Evolutionary conservation across 495 filamentous ascomycete genomes (phyloP).

Genomic region (Bacidia rubella): DNA sequence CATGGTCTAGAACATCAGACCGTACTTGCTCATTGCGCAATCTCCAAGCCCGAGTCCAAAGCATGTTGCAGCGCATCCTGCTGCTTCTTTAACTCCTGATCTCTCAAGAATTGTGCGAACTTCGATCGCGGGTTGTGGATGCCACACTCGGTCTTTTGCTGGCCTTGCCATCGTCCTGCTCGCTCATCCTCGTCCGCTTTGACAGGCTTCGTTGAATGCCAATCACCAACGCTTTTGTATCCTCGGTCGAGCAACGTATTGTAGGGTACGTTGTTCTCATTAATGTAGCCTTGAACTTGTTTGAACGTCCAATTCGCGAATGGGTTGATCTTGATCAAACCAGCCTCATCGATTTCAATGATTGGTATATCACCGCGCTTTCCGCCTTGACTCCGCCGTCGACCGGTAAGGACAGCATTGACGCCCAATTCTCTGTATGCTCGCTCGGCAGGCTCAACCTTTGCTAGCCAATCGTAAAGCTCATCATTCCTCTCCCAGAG

Average conservation of each 20-base stretch:
- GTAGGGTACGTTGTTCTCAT: conserved; percentile 79
- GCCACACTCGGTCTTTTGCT: conserved; percentile 89
- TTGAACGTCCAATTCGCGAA: conserved; percentile 89
- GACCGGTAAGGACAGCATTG: conserved; percentile 87
- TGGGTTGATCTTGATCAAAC: conserved; percentile 96
- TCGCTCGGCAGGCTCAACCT: conserved; percentile 91
- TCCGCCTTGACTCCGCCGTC: conserved; percentile 82
- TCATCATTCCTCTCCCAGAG: conserved; percentile 80
- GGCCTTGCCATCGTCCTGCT: conserved; percentile 93
- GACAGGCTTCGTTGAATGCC: conserved; percentile 90
- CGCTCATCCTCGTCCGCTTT: conserved; percentile 87
- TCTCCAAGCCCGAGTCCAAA: conserved; percentile 21
- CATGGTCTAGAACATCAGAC: no score
- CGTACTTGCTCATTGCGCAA: conserved; percentile 6
- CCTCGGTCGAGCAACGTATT: conserved; percentile 80
- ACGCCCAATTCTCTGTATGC: conserved; percentile 82
- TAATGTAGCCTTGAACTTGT: conserved; percentile 78
- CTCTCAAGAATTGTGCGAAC: conserved; percentile 70
- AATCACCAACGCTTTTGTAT: conserved; percentile 96
- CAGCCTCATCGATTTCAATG: conserved; percentile 83
- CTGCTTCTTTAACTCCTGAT: conserved; percentile 59
- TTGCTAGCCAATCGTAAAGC: conserved; percentile 91
- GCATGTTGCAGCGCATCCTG: conserved; percentile 42
- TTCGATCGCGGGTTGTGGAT: conserved; percentile 94
- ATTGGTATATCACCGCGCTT: conserved; percentile 80